Base-by-base conservation (phyloP, 495 filamentous ascomycete genomes). In the Xylaria bambusicola region DNA sequence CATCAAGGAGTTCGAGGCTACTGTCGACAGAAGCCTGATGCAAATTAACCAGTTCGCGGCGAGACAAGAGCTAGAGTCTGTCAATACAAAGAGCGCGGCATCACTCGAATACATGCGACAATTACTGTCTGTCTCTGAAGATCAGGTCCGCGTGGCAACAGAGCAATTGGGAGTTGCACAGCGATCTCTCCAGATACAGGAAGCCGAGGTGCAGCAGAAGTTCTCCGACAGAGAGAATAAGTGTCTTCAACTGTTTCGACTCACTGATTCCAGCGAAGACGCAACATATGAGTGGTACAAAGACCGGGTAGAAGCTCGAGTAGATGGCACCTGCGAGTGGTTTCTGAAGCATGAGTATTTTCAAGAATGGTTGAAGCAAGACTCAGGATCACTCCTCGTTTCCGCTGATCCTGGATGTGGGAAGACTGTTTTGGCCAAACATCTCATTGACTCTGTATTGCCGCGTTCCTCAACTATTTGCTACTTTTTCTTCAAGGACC, bases 401-500 rank as follows among this genome's bases (percentile, higher is more conserved):
- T 80, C 81, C 12, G 81, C 82, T 24, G 74, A 82, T 50, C 81
- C 82, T 6, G 81, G 82, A 6, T 83, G 80, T 62, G 82, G 82
- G 6, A 85, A 84, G 62, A 82, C 82, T 3, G 81, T 82, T 6
- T 54, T 82, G 27, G 66, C 78, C 6, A 79, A 68, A 52, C 71
- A 74, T 29, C 61, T 85, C 1, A 55, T 80, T 2, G 76, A 85
- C 46, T 27, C 69, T 7, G 59, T 68, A 1, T 49, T 75, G 3
- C 60, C 61, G 0, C 36, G 52, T 26, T 38, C 47, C 3, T 50
- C 61, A 38, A 71, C 69, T 0, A 69, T 60, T 5, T 82, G 79
- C 52, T 83, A 80, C 62, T 86, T 84, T 68, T 85, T 85, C 63
- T 84, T 86, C 69, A 84, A 84, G 52, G 80, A 84, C 35, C 63